Evolutionary conservation across 1,284 basidiomycete species (phyloP), one percentile per base, ranked within the genome.

Genomic region (Irpex sp.): DNA sequence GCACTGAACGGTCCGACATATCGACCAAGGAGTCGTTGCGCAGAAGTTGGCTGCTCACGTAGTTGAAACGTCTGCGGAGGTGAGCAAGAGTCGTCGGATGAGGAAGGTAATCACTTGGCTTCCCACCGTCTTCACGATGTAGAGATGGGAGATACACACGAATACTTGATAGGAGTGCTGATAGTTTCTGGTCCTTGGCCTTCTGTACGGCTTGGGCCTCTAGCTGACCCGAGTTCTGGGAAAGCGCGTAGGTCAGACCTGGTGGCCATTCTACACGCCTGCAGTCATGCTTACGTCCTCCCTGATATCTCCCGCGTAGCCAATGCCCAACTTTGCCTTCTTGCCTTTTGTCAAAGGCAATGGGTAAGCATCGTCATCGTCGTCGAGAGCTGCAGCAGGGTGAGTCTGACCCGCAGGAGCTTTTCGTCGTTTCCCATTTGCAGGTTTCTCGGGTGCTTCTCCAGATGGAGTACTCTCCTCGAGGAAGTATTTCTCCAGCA

Each of bases 1-100:
- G 77, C 5, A 86, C 78, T 3, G 85, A 86, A 14, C 94, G 86
- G 65, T 94, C 92, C 14, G 89, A 91, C 93, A 96, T 96, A 71
- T 96, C 94, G 49, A 91, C 83, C 45, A 97, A 77, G 9, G 94
- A 96, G 72, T 96, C 94, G 68, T 95, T 96, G 63, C 91, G 82
- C 35, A 97, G 80, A 42, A 96, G 83, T 48, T 88, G 84, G 66
- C 89, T 93, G 67, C 89, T 87, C 60, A 96, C 84, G 68, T 87
- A 88, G 68, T 92, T 93, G 76, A 96, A 96, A 39, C 93, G 83
- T 66, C 94, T 80, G 51, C 94, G 85, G 55, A 97, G 84, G 73
- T 95, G 94, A 4, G 94, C 93, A 21, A 96, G 77, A 1, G 93
- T 85, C 1, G 92, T 94, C 1, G 93, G 93, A 70, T 95, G 92